Percentiles rank a stretch among this genome's conserved stretches.
phyloP scores from a whole-genome alignment of 192 early-diverging fungal genomes.

The Linnemannia exigua region DNA sequence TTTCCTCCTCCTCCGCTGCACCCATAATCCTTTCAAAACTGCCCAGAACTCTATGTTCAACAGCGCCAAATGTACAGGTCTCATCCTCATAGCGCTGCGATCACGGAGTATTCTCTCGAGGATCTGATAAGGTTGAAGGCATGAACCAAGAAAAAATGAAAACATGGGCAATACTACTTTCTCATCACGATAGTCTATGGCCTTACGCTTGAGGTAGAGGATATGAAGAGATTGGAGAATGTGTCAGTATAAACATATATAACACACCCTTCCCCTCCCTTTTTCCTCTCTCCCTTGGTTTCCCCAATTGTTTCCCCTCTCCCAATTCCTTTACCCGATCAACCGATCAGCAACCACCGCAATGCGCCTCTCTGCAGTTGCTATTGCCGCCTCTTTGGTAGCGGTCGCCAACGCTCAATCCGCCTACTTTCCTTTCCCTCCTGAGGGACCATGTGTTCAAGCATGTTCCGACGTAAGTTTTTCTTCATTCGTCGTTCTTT shows the following conservation, averaged over 20 bases:
- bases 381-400: conserved; percentile 29
- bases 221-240: neutral
- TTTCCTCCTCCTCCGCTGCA: neutral
- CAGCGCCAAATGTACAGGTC: neutral
- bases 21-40: neutral
- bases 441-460: conserved; percentile 34
- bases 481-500: neutral
- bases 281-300: conserved; percentile 1
- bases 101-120: neutral
- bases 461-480: conserved; percentile 31
- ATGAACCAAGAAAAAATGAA: neutral
- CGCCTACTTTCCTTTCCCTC: conserved; percentile 35
- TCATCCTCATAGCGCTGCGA: neutral
- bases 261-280: neutral
- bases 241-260: neutral
- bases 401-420: conserved; percentile 34
- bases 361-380: conserved; percentile 33
- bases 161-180: no score
- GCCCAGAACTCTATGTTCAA: neutral
- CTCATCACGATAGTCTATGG: no score
- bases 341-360: conserved; percentile 9
- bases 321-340: neutral
- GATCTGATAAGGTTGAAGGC: neutral
- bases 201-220: no score
- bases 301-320: conserved; percentile 7